A percentile compares a stretch with the other conserved stretches of the same genome.
These are phyloP conservation scores for Gamarada debralockiae DNA, from an alignment of 495 filamentous ascomycete species.

Conservation along the genomic window DNA sequence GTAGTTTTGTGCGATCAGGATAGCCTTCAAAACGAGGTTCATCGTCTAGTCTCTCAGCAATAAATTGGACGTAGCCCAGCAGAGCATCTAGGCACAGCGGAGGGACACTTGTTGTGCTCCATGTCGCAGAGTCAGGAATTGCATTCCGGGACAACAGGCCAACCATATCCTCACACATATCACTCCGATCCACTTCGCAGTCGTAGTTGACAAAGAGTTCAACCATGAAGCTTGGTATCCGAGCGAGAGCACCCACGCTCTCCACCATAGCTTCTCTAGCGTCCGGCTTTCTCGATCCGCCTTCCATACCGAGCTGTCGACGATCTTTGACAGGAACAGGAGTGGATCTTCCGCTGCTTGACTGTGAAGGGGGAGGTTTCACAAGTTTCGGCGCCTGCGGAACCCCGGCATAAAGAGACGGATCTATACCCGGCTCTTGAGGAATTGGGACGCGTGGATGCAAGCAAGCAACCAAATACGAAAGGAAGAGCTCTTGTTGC, in stretches of 20 bases:
- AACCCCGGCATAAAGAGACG: conserved; percentile 87
- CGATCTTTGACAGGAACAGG: conserved; percentile 92
- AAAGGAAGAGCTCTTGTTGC: conserved; percentile 94
- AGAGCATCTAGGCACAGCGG: conserved; percentile 91
- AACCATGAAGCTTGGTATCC: conserved; percentile 90
- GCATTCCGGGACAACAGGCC: conserved; percentile 90
- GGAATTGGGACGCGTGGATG: conserved; percentile 93
- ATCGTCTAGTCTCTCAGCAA: conserved; percentile 81
- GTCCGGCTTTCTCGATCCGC: conserved; percentile 86
- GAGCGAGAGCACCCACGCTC: conserved; percentile 82
- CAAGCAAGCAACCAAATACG: conserved; percentile 89
- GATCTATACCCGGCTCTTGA: conserved; percentile 83
- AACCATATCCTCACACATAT: conserved; percentile 93
- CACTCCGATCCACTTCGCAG: conserved; percentile 86
- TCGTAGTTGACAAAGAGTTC: conserved; percentile 99
- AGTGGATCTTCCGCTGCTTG: conserved; percentile 78
- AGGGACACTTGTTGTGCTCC: conserved; percentile 98
- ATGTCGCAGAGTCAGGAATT: conserved; percentile 95
- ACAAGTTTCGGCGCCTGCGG: conserved; percentile 84
- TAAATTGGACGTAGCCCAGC: conserved; percentile 83
- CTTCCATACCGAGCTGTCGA: conserved; percentile 90
- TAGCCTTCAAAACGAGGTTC: conserved; percentile 59
- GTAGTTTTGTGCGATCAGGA: conserved; percentile 59
- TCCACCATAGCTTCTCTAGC: conserved; percentile 98
- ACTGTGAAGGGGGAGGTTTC: conserved; percentile 75